Conservation (phyloP, 768 basidiomycete species). For the Mycena pura region DNA sequence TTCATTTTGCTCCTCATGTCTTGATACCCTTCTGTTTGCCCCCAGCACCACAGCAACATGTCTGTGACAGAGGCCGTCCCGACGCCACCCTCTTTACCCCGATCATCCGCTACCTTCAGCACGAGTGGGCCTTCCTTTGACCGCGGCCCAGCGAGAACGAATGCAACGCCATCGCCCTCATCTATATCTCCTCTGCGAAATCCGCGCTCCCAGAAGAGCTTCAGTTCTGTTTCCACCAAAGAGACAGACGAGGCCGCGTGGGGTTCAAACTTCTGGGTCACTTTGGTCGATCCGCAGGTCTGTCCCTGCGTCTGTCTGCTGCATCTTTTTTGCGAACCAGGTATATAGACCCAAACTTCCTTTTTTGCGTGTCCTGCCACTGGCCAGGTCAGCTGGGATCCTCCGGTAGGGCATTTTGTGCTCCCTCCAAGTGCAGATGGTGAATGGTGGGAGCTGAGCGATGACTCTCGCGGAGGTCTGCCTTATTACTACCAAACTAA, state of each 20-base stretch:
- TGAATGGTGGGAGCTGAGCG: constrained; percentile 96
- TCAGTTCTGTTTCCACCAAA: constrained; percentile 25
- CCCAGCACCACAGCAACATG: neutral
- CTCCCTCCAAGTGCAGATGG: constrained; percentile 84
- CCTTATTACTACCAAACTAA: constrained; percentile 96
- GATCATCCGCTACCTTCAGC: constrained; percentile 23
- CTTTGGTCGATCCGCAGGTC: constrained; percentile 89
- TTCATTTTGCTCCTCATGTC: neutral
- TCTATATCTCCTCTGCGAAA: constrained; percentile 36
- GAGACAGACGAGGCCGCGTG: constrained; percentile 62
- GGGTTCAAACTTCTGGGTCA: constrained; percentile 96
- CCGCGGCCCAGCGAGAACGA: constrained; percentile 9
- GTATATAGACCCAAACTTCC: constrained; percentile 57
- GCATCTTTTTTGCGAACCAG: constrained; percentile 14
- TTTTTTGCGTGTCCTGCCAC: constrained; percentile 96
- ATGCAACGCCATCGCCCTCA: constrained; percentile 25
- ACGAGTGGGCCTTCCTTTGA: constrained; percentile 12
- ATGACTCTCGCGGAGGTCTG: constrained; percentile 71
- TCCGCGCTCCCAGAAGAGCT: constrained; percentile 31
- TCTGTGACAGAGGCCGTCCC: constrained; percentile 18
- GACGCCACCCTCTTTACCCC: constrained; percentile 21
- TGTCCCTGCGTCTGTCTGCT: constrained; percentile 33
- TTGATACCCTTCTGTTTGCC: neutral
- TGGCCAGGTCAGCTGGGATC: constrained; percentile 42
- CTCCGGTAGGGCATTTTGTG: constrained; percentile 90